Percentiles rank a stretch among this genome's conserved stretches.
phyloP scores from a whole-genome alignment of 371 early-diverging fungal genomes.

The Apophysomyces trapeziformis region DNA sequence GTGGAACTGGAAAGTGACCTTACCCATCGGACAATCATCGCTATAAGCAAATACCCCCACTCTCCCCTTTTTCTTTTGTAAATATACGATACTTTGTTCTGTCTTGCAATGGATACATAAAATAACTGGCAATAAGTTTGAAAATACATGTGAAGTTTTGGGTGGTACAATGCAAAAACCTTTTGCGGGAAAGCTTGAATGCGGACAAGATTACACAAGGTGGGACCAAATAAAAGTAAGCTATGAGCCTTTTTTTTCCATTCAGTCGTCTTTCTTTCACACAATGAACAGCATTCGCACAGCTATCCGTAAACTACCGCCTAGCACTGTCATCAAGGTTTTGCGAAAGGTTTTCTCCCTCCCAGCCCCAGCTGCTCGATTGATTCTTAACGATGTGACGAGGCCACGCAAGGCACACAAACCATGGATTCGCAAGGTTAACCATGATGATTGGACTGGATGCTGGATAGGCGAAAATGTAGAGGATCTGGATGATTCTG shows the following conservation, averaged over 20 bases:
- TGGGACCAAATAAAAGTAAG: not conserved
- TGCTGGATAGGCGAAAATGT: conserved; percentile 53
- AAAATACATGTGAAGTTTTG: conserved; percentile 11
- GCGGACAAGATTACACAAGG: not conserved
- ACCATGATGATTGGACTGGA: conserved; percentile 41
- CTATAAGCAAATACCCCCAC: not conserved
- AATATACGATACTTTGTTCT: not conserved
- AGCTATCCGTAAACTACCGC: conserved; percentile 41
- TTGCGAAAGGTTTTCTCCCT: conserved; percentile 42
- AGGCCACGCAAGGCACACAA: conserved; percentile 43
- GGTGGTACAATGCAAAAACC: conserved; percentile 6
- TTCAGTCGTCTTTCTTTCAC: conserved; percentile 11
- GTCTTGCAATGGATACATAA: conserved; percentile 5
- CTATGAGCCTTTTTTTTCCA: conserved; percentile 8
- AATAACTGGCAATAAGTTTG: conserved; percentile 1
- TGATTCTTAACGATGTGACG: conserved; percentile 43
- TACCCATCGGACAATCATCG: conserved; percentile 39
- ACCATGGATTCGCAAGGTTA: conserved; percentile 47
- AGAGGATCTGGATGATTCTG: conserved; percentile 21
- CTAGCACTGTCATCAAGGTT: conserved; percentile 41
- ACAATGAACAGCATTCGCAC: conserved; percentile 41
- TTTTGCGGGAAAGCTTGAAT: conserved; percentile 4
- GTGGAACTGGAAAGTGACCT: conserved; percentile 56
- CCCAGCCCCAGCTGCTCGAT: conserved; percentile 44
- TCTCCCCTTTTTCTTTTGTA: not conserved